A percentile compares a stretch with the other conserved stretches of the same genome.
phyloP scores from a whole-genome alignment of 176 grass and related monocot genomes.

The Rhynchospora tenuis region DNA sequence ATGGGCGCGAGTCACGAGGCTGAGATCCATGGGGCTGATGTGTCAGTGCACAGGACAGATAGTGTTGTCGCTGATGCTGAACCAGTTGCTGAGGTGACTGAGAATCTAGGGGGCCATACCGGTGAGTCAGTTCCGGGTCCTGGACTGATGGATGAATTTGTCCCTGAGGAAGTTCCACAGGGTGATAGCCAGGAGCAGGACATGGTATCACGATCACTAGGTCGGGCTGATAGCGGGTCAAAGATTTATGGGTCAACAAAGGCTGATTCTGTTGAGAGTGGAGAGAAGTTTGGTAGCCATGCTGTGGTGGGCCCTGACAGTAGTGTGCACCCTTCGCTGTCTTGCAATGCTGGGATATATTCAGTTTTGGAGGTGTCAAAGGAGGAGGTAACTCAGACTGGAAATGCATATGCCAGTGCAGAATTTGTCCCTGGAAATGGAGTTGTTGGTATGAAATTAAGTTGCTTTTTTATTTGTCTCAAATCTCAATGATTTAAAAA shows the following conservation, averaged over 20 bases:
- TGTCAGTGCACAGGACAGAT: slow-evolving; percentile 74
- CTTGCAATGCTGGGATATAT: slow-evolving; percentile 79
- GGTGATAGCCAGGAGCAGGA: slow-evolving; percentile 79
- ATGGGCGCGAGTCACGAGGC: slow-evolving; percentile 98
- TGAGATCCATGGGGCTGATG: slow-evolving; percentile 91
- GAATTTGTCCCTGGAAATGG: slow-evolving; percentile 64
- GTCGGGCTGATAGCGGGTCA: slow-evolving; percentile 86
- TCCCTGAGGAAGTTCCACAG: slow-evolving; percentile 66
- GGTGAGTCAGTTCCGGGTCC: slow-evolving; percentile 85
- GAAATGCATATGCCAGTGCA: slow-evolving; percentile 42
- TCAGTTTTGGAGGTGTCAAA: slow-evolving; percentile 53
- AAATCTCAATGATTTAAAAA: not conserved
- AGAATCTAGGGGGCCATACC: slow-evolving; percentile 82
- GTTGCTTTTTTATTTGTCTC: not conserved
- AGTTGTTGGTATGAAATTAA: slow-evolving; percentile 32
- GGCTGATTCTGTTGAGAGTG: slow-evolving; percentile 94
- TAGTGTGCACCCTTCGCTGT: slow-evolving; percentile 67
- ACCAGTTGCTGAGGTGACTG: slow-evolving; percentile 77
- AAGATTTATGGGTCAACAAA: slow-evolving; percentile 76
- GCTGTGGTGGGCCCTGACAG: slow-evolving; percentile 43
- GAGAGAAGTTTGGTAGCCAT: slow-evolving; percentile 60
- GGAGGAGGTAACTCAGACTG: slow-evolving; percentile 76
- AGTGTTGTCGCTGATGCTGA: slow-evolving; percentile 83
- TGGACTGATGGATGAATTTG: slow-evolving; percentile 75
- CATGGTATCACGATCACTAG: slow-evolving; percentile 64